Conservation (phyloP, 1,284 basidiomycete genomes). For the Peniophora sp. region DNA sequence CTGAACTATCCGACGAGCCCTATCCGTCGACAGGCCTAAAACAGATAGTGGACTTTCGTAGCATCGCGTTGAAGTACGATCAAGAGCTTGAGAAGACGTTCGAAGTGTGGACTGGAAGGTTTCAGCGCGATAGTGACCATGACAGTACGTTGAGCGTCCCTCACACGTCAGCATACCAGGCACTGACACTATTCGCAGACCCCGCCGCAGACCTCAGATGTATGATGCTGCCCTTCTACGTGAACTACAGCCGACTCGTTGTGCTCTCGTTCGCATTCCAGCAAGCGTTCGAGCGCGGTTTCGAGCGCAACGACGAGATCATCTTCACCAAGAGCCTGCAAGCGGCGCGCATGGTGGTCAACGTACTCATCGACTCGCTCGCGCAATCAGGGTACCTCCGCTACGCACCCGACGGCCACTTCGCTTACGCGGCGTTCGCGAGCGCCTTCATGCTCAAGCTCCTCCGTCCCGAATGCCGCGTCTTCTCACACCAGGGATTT, state of each 20-base stretch:
- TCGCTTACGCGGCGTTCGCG: slow-evolving; percentile 79
- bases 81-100: not conserved
- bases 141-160: not conserved
- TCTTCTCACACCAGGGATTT: slow-evolving; percentile 50
- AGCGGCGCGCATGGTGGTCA: slow-evolving; percentile 61
- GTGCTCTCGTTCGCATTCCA: slow-evolving; percentile 85
- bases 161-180: not conserved
- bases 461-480: slow-evolving; percentile 63
- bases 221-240: slow-evolving; percentile 64
- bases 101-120: slow-evolving; percentile 9
- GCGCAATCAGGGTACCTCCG: slow-evolving; percentile 73
- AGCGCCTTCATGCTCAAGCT: slow-evolving; percentile 78
- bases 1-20: slow-evolving; percentile 72
- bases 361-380: slow-evolving; percentile 54
- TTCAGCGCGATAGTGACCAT: slow-evolving; percentile 6
- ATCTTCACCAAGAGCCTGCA: slow-evolving; percentile 72
- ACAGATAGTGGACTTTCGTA: slow-evolving; percentile 15
- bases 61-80: not conserved
- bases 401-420: slow-evolving; percentile 81
- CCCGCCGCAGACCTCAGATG: slow-evolving; percentile 55
- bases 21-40: slow-evolving; percentile 62
- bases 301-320: slow-evolving; percentile 51
- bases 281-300: slow-evolving; percentile 66
- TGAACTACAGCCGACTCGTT: slow-evolving; percentile 70
- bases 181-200: slow-evolving; percentile 33